Evolutionary conservation across 768 basidiomycete genomes (phyloP).

Genomic region (Jaapia argillacea): DNA sequence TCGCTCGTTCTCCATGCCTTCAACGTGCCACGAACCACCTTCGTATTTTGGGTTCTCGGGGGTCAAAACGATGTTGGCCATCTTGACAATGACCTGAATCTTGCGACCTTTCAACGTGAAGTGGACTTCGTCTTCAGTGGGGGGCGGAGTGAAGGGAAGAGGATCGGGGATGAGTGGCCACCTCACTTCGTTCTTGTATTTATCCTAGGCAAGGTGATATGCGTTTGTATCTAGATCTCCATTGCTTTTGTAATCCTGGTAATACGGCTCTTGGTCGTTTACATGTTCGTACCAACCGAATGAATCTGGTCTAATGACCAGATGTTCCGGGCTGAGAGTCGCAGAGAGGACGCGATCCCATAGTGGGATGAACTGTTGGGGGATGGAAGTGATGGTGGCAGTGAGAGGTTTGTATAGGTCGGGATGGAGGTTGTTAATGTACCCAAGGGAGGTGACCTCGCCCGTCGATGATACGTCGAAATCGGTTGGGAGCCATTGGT

Average conservation of each 20-base stretch:
- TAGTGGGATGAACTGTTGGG: background rate
- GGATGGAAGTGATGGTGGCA: background rate
- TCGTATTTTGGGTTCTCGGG: conserved; percentile 26
- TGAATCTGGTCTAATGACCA: no score
- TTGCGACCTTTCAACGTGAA: background rate
- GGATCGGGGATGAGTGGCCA: background rate
- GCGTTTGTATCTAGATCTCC: no score
- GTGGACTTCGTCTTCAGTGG: background rate
- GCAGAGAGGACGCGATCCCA: background rate
- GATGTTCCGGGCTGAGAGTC: background rate
- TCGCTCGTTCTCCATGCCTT: conserved; percentile 21
- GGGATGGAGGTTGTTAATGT: conserved; percentile 1
- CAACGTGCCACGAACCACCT: conserved; percentile 30
- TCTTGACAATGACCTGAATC: conserved; percentile 23
- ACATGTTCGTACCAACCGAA: no score
- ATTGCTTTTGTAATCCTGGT: no score
- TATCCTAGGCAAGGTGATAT: no score
- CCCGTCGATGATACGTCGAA: background rate
- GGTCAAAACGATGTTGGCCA: conserved; percentile 22
- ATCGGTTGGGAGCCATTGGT: background rate
- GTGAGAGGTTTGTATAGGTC: background rate
- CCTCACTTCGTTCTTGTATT: no score
- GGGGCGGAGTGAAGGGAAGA: background rate
- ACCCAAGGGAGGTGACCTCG: background rate
- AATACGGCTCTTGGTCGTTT: no score